A percentile compares a stretch with the other conserved stretches of the same genome.
Evolutionary conservation across 345 rosid genomes (phyloP).

Genomic region (Alliaria petiolata): DNA sequence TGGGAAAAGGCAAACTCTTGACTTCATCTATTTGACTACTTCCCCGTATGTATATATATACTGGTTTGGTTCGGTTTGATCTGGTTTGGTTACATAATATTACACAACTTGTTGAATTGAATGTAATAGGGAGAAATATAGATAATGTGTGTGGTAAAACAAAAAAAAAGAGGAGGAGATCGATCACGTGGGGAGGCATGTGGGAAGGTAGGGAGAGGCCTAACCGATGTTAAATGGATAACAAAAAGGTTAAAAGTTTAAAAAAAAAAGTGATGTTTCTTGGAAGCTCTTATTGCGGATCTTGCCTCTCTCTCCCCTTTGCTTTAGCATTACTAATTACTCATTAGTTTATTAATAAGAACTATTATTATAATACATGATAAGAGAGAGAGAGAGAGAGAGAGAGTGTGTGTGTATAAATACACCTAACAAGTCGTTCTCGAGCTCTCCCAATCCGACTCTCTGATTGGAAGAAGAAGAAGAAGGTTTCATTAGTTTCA

Average conservation of each 20-base stretch:
- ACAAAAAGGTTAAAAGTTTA: constrained; percentile 6
- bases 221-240: constrained; percentile 31
- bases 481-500: constrained; percentile 6
- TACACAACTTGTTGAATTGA: constrained; percentile 18
- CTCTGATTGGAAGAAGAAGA: constrained; percentile 12
- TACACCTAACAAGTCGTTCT: constrained; percentile 29
- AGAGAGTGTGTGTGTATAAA: constrained; percentile 14
- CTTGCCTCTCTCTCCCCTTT: constrained; percentile 45
- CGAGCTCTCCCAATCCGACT: constrained; percentile 25
- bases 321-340: constrained; percentile 23
- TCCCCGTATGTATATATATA: background rate
- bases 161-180: background rate
- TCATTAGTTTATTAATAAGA: constrained; percentile 1
- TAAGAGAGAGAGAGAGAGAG: background rate
- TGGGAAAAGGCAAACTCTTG: constrained; percentile 27
- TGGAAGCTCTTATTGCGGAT: constrained; percentile 64
- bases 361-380: background rate
- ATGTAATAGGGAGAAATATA: background rate
- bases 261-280: constrained; percentile 31
- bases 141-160: background rate
- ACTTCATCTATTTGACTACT: constrained; percentile 12
- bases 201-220: constrained; percentile 34
- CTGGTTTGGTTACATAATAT: background rate
- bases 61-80: background rate
- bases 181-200: constrained; percentile 36